phyloP scores from a whole-genome alignment of 345 rosid species.

The Laguncularia racemosa region DNA sequence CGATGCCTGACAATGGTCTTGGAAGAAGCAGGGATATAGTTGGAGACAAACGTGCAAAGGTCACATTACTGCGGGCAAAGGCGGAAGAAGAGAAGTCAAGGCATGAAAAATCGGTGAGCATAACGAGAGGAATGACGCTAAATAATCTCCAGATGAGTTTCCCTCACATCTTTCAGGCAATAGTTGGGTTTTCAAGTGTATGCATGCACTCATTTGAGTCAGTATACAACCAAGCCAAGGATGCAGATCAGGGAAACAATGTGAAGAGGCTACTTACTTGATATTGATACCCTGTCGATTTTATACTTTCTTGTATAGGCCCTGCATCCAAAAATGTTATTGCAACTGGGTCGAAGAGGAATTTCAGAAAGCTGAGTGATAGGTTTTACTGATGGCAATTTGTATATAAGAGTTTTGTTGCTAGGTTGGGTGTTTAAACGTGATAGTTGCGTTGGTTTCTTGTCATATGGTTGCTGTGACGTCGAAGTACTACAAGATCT shows the following conservation, averaged over 20 bases:
- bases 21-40: constrained; percentile 46
- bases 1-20: constrained; percentile 31
- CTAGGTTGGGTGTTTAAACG: no score
- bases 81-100: constrained; percentile 83
- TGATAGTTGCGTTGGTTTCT: no score
- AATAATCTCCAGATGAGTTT: constrained; percentile 93
- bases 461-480: no score
- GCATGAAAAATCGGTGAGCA: constrained; percentile 64
- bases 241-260: constrained; percentile 34
- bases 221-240: constrained; percentile 68
- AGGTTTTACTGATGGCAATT: no score
- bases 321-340: constrained; percentile 10
- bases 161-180: constrained; percentile 83
- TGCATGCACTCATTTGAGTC: constrained; percentile 85
- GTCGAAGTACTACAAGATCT: no score
- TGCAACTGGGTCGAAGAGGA: background rate
- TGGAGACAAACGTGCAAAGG: constrained; percentile 54
- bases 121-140: constrained; percentile 77
- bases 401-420: no score
- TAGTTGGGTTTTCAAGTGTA: constrained; percentile 89
- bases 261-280: constrained; percentile 44
- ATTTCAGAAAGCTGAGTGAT: background rate
- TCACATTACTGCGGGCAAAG: constrained; percentile 48
- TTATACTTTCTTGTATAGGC: constrained; percentile 4
- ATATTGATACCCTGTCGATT: constrained; percentile 3